These are phyloP conservation scores for Apiospora rasikravindrae DNA, from an alignment of 2,329 filamentous ascomycete species.

Conservation along the genomic window DNA sequence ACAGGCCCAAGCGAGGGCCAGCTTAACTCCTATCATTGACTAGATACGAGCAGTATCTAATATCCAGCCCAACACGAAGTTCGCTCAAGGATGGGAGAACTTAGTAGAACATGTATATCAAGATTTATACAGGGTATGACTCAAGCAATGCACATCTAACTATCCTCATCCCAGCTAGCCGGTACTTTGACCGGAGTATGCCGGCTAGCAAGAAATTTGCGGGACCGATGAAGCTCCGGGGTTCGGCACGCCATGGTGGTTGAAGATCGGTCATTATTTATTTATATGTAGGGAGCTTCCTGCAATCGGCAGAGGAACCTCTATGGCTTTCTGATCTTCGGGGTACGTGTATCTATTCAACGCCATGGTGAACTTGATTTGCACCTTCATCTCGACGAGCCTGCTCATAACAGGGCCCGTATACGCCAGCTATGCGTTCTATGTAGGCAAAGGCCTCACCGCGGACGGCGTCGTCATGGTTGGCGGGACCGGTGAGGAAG, in stretches of 20 bases:
- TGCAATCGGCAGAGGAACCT: background rate
- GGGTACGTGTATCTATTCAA: background rate
- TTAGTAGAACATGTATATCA: background rate
- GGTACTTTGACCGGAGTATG: background rate
- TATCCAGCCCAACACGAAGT: background rate
- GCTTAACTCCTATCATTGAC: too few relatives aligned
- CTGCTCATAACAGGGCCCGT: conserved; percentile 27
- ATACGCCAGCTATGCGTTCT: conserved; percentile 53
- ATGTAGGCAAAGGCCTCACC: conserved; percentile 52
- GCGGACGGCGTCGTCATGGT: conserved; percentile 48
- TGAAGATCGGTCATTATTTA: background rate
- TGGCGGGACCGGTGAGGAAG: conserved; percentile 53
- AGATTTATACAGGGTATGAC: background rate
- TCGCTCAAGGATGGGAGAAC: background rate
- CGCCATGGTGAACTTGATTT: background rate
- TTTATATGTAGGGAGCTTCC: background rate
- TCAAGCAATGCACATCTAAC: background rate
- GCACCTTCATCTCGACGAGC: background rate
- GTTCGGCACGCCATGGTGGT: background rate
- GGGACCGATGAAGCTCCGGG: background rate
- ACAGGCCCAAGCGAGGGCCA: too few relatives aligned
- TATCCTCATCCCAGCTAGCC: background rate
- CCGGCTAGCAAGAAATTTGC: background rate
- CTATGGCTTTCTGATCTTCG: too few relatives aligned
- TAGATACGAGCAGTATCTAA: too few relatives aligned